phyloP scores from a whole-genome alignment of 352 stramenopile species.

The Globisporangium cystogenes region DNA sequence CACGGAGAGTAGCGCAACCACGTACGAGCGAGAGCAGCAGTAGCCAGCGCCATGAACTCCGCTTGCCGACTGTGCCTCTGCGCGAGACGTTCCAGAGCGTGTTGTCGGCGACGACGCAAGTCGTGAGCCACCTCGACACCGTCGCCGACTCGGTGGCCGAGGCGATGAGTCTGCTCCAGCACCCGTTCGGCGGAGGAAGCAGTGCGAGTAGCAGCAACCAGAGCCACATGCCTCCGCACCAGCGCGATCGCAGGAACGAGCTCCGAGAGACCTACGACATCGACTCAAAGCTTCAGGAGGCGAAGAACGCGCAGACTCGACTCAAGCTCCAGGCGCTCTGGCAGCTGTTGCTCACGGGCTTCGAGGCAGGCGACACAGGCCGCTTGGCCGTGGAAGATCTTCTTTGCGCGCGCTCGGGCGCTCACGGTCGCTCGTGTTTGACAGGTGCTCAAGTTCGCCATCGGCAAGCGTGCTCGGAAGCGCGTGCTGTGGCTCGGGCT shows the following conservation, averaged over 20 bases:
- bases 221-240: neutral
- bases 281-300: conserved; percentile 17
- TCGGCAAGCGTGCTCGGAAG: conserved; percentile 37
- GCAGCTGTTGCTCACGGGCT: conserved; percentile 48
- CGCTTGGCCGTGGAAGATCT: no score
- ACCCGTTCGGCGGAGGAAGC: conserved; percentile 8
- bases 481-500: conserved; percentile 44
- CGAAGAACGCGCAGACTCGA: conserved; percentile 22
- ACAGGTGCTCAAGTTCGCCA: conserved; percentile 39
- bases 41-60: conserved; percentile 5
- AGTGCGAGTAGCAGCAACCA: conserved; percentile 5
- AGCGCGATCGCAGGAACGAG: conserved; percentile 6
- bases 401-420: no score
- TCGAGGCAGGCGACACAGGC: conserved; percentile 20
- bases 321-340: conserved; percentile 49
- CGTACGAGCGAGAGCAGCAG: conserved; percentile 8
- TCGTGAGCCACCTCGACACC: conserved; percentile 16
- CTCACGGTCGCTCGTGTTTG: neutral
- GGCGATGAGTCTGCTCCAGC: conserved; percentile 27
- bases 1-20: neutral
- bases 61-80: conserved; percentile 7
- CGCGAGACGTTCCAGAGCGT: conserved; percentile 20
- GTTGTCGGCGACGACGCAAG: conserved; percentile 19
- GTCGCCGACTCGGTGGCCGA: conserved; percentile 26
- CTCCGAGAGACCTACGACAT: conserved; percentile 20